Evolutionary conservation across 2,329 filamentous ascomycete genomes (phyloP), one percentile per base, ranked within the genome.

Genomic region (Neoscytalidium dimidiatum): DNA sequence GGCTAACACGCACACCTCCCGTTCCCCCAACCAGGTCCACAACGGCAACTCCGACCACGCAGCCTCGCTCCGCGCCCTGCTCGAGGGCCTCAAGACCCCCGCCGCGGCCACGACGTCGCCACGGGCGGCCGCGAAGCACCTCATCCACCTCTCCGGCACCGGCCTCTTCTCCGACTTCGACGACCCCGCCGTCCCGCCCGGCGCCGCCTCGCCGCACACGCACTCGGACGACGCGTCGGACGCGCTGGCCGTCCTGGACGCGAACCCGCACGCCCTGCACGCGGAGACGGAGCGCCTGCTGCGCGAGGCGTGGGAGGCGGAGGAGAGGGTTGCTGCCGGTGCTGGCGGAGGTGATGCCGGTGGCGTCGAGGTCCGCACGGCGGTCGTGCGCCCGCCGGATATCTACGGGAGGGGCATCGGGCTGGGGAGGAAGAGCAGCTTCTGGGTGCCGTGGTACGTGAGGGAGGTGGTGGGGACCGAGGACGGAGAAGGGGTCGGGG

Each of bases 231-330:
- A 86, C 69, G 80, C 84, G 9, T 84, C 83, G 57, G 81, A 90
- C 43, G 77, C 80, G 14, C 82, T 84, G 49, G 78, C 90, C 43
- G 78, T 85, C 1, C 81, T 71, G 11, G 28, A 21, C 9, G 17
- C 4, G 1, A 28, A n/a, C 0, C 84, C 87, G 70, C 71, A 76
- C 0, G 88, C 83, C 8, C 72, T 82, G 26, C 90, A 93, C 76
- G 85, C 89, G 17, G 81, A 88, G 70, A 85, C 92, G 2, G 91
- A 94, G 75, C 85, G 87, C 72, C 81, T 91, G 26, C 84, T 92
- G n/a, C 78, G 89, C 0, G 78, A 74, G 0, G 80, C 83, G 0
- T 56, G 41, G 43, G 11, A 2, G 17, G 14, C 28, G 5, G 35
- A 49, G 7, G 57, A 43, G 33, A 11, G 43, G 17, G 29, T 9